These are phyloP conservation scores for Bipolaris sorokiniana DNA, from an alignment of 2,329 filamentous ascomycete genomes.

Conservation along the genomic window DNA sequence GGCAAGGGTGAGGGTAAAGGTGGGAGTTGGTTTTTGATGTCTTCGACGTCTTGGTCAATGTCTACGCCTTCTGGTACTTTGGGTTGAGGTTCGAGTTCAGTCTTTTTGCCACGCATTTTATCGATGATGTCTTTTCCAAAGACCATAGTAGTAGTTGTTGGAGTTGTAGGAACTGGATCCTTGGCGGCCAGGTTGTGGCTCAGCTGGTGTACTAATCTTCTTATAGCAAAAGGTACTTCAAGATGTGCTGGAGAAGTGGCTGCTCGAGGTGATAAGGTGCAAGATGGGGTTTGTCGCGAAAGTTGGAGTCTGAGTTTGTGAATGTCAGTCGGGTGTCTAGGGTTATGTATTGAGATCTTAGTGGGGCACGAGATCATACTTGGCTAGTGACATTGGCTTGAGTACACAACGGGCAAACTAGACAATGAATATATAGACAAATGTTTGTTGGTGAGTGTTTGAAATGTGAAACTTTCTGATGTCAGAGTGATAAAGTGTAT, in stretches of 20 bases:
- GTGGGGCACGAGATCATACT: conserved; percentile 18
- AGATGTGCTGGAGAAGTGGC: conserved; percentile 17
- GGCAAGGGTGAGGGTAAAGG: conserved; percentile 17
- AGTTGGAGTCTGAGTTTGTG: conserved; percentile 12
- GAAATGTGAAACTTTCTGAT: not conserved
- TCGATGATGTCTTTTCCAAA: not conserved
- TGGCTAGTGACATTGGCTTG: conserved; percentile 14
- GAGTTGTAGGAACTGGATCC: too few species aligned
- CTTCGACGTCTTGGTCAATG: conserved; percentile 30
- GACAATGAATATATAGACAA: conserved; percentile 6
- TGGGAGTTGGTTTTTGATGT: conserved; percentile 30
- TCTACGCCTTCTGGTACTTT: conserved; percentile 6
- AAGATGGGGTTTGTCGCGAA: conserved; percentile 14
- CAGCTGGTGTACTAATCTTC: conserved; percentile 10
- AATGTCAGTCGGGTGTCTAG: conserved; percentile 10
- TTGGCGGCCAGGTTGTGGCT: not conserved
- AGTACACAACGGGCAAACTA: conserved; percentile 9
- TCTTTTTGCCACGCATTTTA: not conserved
- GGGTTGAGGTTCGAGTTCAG: not conserved
- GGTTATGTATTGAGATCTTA: conserved; percentile 5
- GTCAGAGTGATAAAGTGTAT: not conserved
- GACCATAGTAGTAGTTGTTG: not conserved
- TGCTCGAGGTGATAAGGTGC: conserved; percentile 14
- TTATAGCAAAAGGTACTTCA: not conserved
- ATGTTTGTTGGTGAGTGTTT: not conserved